Conservation (phyloP, 1,284 basidiomycete genomes). For the Quambalaria eucalypti region DNA sequence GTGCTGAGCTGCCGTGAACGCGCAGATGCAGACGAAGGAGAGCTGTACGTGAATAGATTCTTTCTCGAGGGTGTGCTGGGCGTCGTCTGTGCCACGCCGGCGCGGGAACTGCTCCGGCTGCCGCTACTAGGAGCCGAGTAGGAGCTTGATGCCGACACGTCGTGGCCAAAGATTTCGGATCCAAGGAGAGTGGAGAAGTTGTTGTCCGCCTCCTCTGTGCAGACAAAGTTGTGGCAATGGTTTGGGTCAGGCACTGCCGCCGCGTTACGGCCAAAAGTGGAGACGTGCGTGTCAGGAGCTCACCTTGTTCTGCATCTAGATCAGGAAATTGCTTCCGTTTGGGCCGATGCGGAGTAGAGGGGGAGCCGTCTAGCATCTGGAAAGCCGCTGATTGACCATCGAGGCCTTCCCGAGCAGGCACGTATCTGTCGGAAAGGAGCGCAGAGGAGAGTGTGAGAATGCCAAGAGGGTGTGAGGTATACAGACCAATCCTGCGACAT, state of each 20-base stretch:
- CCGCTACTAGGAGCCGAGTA: not conserved
- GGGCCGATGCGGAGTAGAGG: conserved; percentile 30
- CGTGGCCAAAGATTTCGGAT: conserved; percentile 51
- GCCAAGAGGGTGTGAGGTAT: no score
- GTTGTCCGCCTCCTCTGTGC: conserved; percentile 53
- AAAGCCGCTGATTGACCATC: conserved; percentile 51
- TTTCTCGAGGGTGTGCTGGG: conserved; percentile 47
- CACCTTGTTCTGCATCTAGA: conserved; percentile 35
- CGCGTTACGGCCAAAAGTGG: no score
- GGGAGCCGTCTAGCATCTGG: conserved; percentile 50
- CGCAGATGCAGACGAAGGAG: conserved; percentile 13
- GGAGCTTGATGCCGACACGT: conserved; percentile 1
- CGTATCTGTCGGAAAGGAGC: conserved; percentile 49
- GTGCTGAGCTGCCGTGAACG: conserved; percentile 14
- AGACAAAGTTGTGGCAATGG: no score
- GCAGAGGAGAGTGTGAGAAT: not conserved
- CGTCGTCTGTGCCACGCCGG: not conserved
- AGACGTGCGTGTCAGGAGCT: no score
- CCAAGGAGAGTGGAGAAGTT: conserved; percentile 53
- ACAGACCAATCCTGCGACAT: no score
- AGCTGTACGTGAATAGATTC: conserved; percentile 50
- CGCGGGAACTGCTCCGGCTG: not conserved
- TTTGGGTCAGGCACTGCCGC: no score
- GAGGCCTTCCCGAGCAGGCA: conserved; percentile 52
- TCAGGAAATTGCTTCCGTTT: conserved; percentile 35